Base-by-base conservation (phyloP, 2,329 filamentous ascomycete genomes). In the Neofusicoccum sp. region DNA sequence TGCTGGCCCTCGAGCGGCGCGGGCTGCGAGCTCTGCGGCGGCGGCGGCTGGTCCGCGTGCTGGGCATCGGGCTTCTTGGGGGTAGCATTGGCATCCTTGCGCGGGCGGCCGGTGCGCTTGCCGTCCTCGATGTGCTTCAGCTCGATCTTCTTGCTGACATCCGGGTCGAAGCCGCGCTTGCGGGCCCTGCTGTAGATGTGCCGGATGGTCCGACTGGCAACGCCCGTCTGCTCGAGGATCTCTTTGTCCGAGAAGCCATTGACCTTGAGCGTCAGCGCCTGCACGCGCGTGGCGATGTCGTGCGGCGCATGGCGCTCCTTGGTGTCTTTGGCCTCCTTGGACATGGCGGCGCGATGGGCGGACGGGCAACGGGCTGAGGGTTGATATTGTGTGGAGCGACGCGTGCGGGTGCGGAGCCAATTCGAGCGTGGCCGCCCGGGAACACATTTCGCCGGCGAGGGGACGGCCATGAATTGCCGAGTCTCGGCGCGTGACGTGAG, bases 191-290 rank as follows among this genome's bases (percentile, higher is more conserved):
- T 61, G 53, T 57, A 61, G 33, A 61, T 57, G 34, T 61, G 51
- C 40, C 53, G 60, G 51, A 61, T 58, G 51, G 51, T 58, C 33
- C 60, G 60, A 40, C 43, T 51, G 34, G 60, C 43, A 34, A 61
- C 47, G 41, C 60, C 60, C 9, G 60, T 61, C 60, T 61, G 60
- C 49, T 56, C 60, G n/a, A 49, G 43, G 53, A 61, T 61, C 30
- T 56, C 60, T 43, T 48, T 51, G 53, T 57, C 53, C 11, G 60
- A 58, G 60, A 61, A 61, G 60, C 60, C 58, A 53, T 61, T 61
- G 49, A 61, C 53, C 60, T 61, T 61, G 49, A 61, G 60, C 5
- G 60, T 57, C 24, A 61, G 49, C 38, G 60, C 60, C 40, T 61
- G 60, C 38, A 51, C 60, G 43, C 60, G 60, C 33, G 60, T 61